phyloP scores from a whole-genome alignment of 2,329 filamentous ascomycete genomes.

The Nemania serpens region DNA sequence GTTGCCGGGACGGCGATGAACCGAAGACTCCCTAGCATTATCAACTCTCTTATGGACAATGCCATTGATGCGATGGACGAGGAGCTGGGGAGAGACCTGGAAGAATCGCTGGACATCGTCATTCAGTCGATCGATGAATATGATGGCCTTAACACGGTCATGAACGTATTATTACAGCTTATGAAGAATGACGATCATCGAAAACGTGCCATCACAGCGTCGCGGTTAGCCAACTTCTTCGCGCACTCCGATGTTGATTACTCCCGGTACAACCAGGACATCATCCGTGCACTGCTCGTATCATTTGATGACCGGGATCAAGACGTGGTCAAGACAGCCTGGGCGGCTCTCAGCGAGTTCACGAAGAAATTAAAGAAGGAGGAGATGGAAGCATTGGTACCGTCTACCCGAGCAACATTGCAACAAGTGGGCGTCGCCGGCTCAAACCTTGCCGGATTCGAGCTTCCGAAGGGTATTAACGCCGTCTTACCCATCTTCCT shows the following conservation, averaged over 20 bases:
- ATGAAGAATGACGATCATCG: slow-evolving; percentile 92
- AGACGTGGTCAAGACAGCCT: slow-evolving; percentile 86
- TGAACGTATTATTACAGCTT: slow-evolving; percentile 88
- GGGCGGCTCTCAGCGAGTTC: slow-evolving; percentile 83
- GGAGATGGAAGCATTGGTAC: slow-evolving; percentile 93
- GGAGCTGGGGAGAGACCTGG: slow-evolving; percentile 72
- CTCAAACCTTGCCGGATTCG: slow-evolving; percentile 83
- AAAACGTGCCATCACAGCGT: slow-evolving; percentile 76
- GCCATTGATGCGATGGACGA: slow-evolving; percentile 79
- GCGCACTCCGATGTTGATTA: slow-evolving; percentile 80
- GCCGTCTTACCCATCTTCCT: slow-evolving; percentile 95
- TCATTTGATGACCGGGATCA: slow-evolving; percentile 87
- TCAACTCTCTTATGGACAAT: slow-evolving; percentile 94
- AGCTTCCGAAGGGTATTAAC: slow-evolving; percentile 94
- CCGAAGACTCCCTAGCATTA: slow-evolving; percentile 82
- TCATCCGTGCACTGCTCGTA: slow-evolving; percentile 86
- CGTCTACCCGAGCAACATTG: slow-evolving; percentile 83
- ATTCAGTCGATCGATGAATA: slow-evolving; percentile 93
- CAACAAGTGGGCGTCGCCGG: slow-evolving; percentile 88
- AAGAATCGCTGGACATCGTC: slow-evolving; percentile 83
- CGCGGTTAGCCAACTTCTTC: slow-evolving; percentile 87
- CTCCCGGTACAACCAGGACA: slow-evolving; percentile 93
- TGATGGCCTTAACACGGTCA: slow-evolving; percentile 92
- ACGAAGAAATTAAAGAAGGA: slow-evolving; percentile 92
- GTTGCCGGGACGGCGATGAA: slow-evolving; percentile 93